Base-by-base conservation (phyloP, 2,329 filamentous ascomycete species). In the Colletotrichum aenigma region DNA sequence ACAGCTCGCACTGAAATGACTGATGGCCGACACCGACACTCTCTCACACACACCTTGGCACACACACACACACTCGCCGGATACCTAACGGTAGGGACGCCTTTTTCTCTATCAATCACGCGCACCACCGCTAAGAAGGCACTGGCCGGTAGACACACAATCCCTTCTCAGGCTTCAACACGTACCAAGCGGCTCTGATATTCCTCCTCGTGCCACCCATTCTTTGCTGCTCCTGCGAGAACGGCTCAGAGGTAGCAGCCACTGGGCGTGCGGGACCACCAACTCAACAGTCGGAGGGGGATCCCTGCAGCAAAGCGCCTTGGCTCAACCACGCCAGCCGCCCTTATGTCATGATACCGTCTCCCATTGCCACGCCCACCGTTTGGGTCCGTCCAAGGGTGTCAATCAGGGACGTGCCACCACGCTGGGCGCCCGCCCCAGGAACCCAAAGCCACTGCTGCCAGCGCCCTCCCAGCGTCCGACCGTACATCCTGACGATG, bases 341-440 rank as follows among this genome's bases (percentile, higher is more conserved):
- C 32, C 52, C 71, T 58, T 66, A 73, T 73, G 64, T 73, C 73
- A 75, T 73, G 70, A 71, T 64, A 75, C 73, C 26, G 70, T 73
- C 73, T 56, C 34, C 52, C 60, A 43, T 48, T 64, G 73, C 43
- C 73, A 75, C 73, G 64, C 43, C 62, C 60, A 67, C 73, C 73
- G 73, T 75, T 72, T 75, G 56, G 73, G 24, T 61, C 72, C 69
- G 69, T 75, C 69, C 62, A 60, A 38, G 28, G 66, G 48, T 56
- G 61, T 67, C 67, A 61, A 55, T 30, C 71, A 71, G 60, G 60
- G 66, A 58, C 60, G 58, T 74, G 71, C 38, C 60, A 69, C 43
- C 30, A 36, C 32, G 65, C 52, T 71, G n/a, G n/a, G n/a, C n/a
- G 52, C 34, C 28, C 21, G 10, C 21, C 34, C 15, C 24, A 52